Evolutionary conservation across 805 yeast species (phyloP).

Genomic region (Candida nitratophila): DNA sequence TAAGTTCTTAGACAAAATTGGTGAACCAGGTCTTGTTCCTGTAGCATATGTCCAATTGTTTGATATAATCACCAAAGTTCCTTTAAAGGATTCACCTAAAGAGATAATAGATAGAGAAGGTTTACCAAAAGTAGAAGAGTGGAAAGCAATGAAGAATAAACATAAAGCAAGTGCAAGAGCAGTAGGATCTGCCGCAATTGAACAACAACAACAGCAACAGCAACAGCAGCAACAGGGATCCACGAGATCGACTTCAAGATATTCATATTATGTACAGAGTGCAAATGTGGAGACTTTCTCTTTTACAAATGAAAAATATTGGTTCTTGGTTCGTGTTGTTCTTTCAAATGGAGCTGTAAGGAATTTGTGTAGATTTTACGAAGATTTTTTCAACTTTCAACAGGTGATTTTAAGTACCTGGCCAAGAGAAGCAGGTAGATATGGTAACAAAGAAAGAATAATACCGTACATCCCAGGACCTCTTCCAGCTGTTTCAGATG

Average conservation of each 20-base stretch:
- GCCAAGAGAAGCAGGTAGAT: constrained; percentile 88
- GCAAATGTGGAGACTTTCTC: constrained; percentile 78
- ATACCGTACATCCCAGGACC: constrained; percentile 97
- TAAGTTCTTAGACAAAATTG: constrained; percentile 87
- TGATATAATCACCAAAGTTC: constrained; percentile 64
- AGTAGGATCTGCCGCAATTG: constrained; percentile 19
- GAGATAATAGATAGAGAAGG: constrained; percentile 51
- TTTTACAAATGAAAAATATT: constrained; percentile 79
- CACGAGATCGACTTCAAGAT: no score
- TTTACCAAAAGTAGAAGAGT: constrained; percentile 89
- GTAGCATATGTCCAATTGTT: constrained; percentile 82
- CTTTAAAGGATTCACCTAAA: constrained; percentile 40
- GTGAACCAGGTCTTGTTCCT: constrained; percentile 97
- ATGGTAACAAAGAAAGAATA: constrained; percentile 64
- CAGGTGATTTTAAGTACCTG: constrained; percentile 72
- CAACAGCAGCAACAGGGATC: constrained; percentile 8
- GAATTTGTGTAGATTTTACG: constrained; percentile 80
- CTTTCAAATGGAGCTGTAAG: constrained; percentile 63
- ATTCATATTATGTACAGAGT: constrained; percentile 31
- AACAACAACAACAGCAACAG: constrained; percentile 9
- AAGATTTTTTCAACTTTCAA: constrained; percentile 93
- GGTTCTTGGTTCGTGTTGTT: constrained; percentile 70
- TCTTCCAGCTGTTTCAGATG: constrained; percentile 79
- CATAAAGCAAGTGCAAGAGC: constrained; percentile 78
- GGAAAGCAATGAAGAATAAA: constrained; percentile 87